Evolutionary conservation across 257 asterid species (phyloP).

Genomic region (Paraleonurus japonicus): DNA sequence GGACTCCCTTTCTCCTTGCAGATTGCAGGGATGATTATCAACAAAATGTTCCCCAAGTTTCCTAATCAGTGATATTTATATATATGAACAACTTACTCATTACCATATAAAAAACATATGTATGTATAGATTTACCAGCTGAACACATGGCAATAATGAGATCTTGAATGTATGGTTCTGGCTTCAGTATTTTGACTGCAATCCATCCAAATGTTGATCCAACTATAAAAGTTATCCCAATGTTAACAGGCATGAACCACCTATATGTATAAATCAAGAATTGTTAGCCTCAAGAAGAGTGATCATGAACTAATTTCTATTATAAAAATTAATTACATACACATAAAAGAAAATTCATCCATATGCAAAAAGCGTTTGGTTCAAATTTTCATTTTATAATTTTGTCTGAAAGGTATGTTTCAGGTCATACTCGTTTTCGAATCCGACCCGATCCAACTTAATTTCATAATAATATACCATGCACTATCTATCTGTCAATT

Average conservation of each 20-base stretch:
- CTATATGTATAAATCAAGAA: conserved; percentile 26
- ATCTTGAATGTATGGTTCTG: conserved; percentile 63
- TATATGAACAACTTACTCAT: not conserved
- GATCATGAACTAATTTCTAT: not conserved
- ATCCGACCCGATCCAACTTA: not conserved
- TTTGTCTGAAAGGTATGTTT: too few relatives aligned
- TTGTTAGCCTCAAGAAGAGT: not conserved
- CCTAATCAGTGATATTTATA: conserved; percentile 35
- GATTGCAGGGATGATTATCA: conserved; percentile 81
- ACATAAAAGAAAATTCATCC: not conserved
- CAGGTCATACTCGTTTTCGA: too few relatives aligned
- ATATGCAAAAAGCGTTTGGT: too few relatives aligned
- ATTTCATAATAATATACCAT: too few relatives aligned
- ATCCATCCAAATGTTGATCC: conserved; percentile 88
- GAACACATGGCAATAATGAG: conserved; percentile 73
- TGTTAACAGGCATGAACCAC: conserved; percentile 97
- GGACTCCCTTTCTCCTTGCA: conserved; percentile 81
- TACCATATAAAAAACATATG: not conserved
- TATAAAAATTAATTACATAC: too few relatives aligned
- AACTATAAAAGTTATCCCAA: conserved; percentile 71
- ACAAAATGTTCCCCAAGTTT: conserved; percentile 75
- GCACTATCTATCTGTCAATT: too few relatives aligned
- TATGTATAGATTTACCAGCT: conserved; percentile 44
- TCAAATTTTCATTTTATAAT: too few relatives aligned
- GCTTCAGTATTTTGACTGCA: conserved; percentile 61